phyloP scores from a whole-genome alignment of 225 moss, liverwort and hornwort genomes.

The Thuidium tamariscinum region DNA sequence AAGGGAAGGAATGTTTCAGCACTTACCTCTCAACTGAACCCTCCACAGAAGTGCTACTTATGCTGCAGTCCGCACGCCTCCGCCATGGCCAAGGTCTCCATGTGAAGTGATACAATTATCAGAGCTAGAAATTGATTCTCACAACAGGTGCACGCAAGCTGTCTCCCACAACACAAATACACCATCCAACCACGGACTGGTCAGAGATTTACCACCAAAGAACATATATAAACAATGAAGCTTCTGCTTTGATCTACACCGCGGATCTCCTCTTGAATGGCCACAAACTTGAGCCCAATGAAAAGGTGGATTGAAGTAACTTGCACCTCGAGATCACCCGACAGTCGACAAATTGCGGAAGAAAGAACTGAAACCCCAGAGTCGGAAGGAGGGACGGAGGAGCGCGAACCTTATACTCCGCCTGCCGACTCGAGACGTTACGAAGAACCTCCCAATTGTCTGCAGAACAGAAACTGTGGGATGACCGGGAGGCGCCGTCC shows the following conservation, averaged over 20 bases:
- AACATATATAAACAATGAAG: no score
- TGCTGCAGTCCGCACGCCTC: not conserved
- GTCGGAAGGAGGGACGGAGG: no score
- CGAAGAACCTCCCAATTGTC: not conserved
- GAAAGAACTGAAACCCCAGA: not conserved
- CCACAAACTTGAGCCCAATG: not conserved
- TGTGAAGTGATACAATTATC: no score
- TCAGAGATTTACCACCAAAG: no score
- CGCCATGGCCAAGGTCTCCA: not conserved
- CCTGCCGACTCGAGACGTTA: not conserved
- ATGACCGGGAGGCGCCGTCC: no score
- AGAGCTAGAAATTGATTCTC: not conserved
- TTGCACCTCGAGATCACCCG: no score
- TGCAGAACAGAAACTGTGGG: no score
- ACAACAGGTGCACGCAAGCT: not conserved
- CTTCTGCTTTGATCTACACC: not conserved
- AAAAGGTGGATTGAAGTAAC: not conserved
- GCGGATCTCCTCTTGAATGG: not conserved
- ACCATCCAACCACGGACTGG: no score
- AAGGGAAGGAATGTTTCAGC: not conserved
- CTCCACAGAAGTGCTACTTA: no score
- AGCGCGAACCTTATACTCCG: no score
- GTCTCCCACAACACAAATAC: not conserved
- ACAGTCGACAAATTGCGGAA: no score
- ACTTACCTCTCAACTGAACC: not conserved